Base-by-base conservation (phyloP, 2,329 filamentous ascomycete genomes). In the Diaporthe vexans region DNA sequence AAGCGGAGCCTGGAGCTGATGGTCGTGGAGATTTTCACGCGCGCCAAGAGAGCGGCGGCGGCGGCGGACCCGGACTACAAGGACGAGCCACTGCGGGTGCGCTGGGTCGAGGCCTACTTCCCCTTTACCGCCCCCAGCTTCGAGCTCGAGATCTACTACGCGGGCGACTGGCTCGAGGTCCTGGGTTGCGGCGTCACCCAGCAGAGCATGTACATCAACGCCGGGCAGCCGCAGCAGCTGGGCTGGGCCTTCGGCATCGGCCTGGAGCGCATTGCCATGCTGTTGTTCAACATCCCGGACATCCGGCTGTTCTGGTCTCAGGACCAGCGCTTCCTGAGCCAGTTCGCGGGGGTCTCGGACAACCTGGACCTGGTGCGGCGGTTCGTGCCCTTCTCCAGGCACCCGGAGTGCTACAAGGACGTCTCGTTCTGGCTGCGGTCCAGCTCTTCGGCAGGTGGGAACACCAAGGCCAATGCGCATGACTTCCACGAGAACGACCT, bases 21-120 rank as follows among this genome's bases (percentile, higher is more conserved):
- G 88, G 94, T 98, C 0, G 92, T 96, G 51, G 93, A 96, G 79
- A 93, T 98, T 76, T 98, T 99, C 83, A 91, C 91, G 13, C 90
- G 93, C 46, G 95, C 95, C 9, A 92, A 91, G 80, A 87, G 88
- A 67, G 94, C 93, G 6, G 90, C 91, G 9, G 84, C 87, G 21
- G 86, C 85, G 74, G 85, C 86, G 7, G 86, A 89, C 67, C 85
- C 86, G 7, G 79, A 85, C 71, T 87, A 85, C 77, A 82, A 85
- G 26, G 87, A 91, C 67, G 94, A 97, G 80, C 94, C 95, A 6
- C 86, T 98, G 52, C 92, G 91, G 78, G 92, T 98, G 79, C 91
- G 97, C 77, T 99, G 97, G 97, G 92, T 98, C 10, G 96, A 98
- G 83, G 95, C 97, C 1, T 98, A 97, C 84, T 99, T 99, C 85